phyloP scores from a whole-genome alignment of 352 stramenopile species.

The Phytophthora boehmeriae region DNA sequence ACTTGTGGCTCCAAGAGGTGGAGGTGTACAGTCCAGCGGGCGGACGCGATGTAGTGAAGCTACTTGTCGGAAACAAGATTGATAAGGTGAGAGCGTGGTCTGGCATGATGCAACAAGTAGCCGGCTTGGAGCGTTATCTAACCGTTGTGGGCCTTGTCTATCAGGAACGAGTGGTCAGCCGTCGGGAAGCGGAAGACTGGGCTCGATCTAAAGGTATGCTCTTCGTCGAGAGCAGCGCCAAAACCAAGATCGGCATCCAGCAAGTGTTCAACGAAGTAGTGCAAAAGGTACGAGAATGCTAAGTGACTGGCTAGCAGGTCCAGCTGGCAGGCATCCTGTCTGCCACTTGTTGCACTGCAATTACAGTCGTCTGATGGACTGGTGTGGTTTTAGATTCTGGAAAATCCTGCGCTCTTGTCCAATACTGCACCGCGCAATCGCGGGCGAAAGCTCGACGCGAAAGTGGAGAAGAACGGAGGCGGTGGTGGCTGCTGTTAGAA shows the following conservation, averaged over 20 bases:
- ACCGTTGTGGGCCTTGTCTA: slow-evolving; percentile 13
- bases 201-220: slow-evolving; percentile 97
- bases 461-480: slow-evolving; percentile 58
- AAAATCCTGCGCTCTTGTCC: slow-evolving; percentile 88
- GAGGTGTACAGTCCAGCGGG: slow-evolving; percentile 96
- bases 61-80: slow-evolving; percentile 98
- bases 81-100: slow-evolving; percentile 62
- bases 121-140: background rate
- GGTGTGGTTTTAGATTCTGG: slow-evolving; percentile 72
- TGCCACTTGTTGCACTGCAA: background rate
- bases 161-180: slow-evolving; percentile 92
- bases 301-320: background rate
- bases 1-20: slow-evolving; percentile 98
- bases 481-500: slow-evolving; percentile 64
- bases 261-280: slow-evolving; percentile 98
- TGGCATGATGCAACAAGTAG: background rate
- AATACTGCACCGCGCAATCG: slow-evolving; percentile 84
- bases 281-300: slow-evolving; percentile 93
- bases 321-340: too few relatives aligned
- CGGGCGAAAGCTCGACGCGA: slow-evolving; percentile 63
- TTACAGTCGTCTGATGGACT: slow-evolving; percentile 1
- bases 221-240: slow-evolving; percentile 97
- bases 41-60: slow-evolving; percentile 96
- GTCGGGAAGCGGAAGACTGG: slow-evolving; percentile 96
- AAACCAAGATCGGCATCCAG: slow-evolving; percentile 95